Evolutionary conservation across 352 stramenopile genomes (phyloP), one percentile per base, ranked within the genome.

Genomic region (Phytophthora vignae): DNA sequence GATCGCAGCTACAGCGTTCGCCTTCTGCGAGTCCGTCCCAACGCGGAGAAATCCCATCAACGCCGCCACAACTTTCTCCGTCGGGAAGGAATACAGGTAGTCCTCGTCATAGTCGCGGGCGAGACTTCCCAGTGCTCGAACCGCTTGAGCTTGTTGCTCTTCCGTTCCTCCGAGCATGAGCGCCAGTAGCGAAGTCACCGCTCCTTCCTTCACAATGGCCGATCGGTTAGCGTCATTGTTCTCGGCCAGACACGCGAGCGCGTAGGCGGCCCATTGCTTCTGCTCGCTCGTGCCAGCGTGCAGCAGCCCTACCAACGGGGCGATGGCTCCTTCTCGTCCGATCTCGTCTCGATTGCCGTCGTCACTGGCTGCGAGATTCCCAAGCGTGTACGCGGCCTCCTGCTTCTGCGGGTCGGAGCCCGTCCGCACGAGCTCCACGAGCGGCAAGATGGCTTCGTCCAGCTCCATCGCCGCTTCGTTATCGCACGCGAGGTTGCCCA

Each of bases 401-500:
- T 78, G 50, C 40, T 73, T 78, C 25, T 76, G 61, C 0, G 33
- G 17, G 7, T 73, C 60, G 0, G 61, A 72, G 1, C 72, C 72
- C 4, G 29, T 46, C 12, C 50, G 50, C 7, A 78, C 33, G 3
- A 78, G 53, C n/a, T 68, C 55, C 17, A 76, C 57, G 1, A 78
- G 52, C 29, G 60, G 61, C 15, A 74, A 17, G 22, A 76, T 76
- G 14, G 57, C 64, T 6, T 60, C 33, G 22, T 69, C 64, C 17
- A 76, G 42, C 25, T 71, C 62, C 3, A 46, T 33, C 8, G 42
- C 50, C 4, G 17, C 49, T 2, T 76, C 69, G 27, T 62, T 69
- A 46, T 61, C 64, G 11, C 56, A 73, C 10, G 64, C 69, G 3
- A 76, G 19, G 36, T 73, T 73, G 8, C 69, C 69, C 50, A 76